Evolutionary conservation across 306 rosid genomes (phyloP).

Genomic region (Lathyrus sativus): DNA sequence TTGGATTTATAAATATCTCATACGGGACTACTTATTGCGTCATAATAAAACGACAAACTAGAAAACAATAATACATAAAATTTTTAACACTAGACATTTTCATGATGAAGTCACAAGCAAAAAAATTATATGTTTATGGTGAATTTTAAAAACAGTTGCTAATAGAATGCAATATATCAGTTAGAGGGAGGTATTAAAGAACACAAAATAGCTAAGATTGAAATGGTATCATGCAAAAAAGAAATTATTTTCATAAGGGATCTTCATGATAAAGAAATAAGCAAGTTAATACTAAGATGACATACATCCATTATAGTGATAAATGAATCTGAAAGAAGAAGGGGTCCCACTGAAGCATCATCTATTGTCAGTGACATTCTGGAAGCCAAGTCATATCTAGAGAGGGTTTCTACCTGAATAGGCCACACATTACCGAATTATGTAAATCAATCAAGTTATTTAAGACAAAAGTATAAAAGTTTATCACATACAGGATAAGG

Average conservation of each 20-base stretch:
- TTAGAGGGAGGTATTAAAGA: constrained; percentile 7
- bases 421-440: constrained; percentile 11
- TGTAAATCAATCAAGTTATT: constrained; percentile 17
- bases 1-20: constrained; percentile 25
- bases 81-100: neutral
- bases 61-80: neutral
- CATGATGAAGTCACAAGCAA: constrained; percentile 9
- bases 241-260: constrained; percentile 1
- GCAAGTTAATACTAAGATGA: constrained; percentile 40
- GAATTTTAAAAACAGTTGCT: constrained; percentile 10
- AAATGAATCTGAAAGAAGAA: constrained; percentile 79
- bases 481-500: constrained; percentile 2
- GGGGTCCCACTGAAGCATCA: constrained; percentile 83
- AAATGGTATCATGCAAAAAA: constrained; percentile 16
- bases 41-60: constrained; percentile 25
- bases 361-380: constrained; percentile 89
- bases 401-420: constrained; percentile 88
- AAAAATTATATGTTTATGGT: neutral
- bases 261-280: constrained; percentile 25
- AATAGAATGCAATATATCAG: constrained; percentile 26
- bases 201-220: constrained; percentile 4
- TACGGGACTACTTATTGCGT: constrained; percentile 4
- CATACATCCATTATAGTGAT: constrained; percentile 98
- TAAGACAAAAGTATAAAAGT: constrained; percentile 12
- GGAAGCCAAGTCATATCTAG: constrained; percentile 90